Base-by-base conservation (phyloP, 495 filamentous ascomycete species). In the Chaetomium fimeti region DNA sequence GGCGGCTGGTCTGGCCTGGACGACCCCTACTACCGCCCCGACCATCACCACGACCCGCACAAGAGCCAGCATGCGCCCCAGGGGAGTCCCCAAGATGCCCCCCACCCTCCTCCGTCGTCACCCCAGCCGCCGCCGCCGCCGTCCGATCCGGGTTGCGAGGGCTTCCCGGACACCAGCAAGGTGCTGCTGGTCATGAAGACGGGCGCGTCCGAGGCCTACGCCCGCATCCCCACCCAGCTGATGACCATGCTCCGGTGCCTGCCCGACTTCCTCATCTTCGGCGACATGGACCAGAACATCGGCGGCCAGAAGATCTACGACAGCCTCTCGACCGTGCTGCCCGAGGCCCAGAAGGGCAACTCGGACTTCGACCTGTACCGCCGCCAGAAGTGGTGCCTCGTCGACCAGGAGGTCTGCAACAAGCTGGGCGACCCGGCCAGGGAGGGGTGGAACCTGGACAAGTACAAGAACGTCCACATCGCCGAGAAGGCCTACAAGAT, bases 331-430 rank as follows among this genome's bases (percentile, higher is more conserved):
- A 78, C 81, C 43, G 79, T 85, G 28, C 63, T 76, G 57, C 15
- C 69, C 32, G 62, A 70, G 16, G 71, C 71, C 22, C 74, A 68
- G 63, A 67, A 73, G 0, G 67, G 60, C 3, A 78, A 81, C 66
- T 63, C 71, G 1, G 84, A 88, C 68, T 87, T 86, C 59, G 78
- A 83, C 56, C 73, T 85, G 47, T 87, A 88, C 69, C 76, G 73
- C 15, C 72, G 77, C 47, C 79, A 84, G 67, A 69, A 78, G 61
- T 70, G 72, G 27, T 81, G 78, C 57, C 65, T 64, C 48, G 65
- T 80, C 54, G 69, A 77, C 65, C 76, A 82, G 56, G 74, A 75
- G 25, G 73, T 57, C 49, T 79, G 78, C 65, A 78, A 75, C 68
- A 72, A 71, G 68, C 58, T 70, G 18, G 71, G 69, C 54, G 32